Percentiles rank a stretch among this genome's conserved stretches.
These are phyloP conservation scores for Candida smagusa DNA, from an alignment of 1,139 yeast genomes.

Conservation along the genomic window DNA sequence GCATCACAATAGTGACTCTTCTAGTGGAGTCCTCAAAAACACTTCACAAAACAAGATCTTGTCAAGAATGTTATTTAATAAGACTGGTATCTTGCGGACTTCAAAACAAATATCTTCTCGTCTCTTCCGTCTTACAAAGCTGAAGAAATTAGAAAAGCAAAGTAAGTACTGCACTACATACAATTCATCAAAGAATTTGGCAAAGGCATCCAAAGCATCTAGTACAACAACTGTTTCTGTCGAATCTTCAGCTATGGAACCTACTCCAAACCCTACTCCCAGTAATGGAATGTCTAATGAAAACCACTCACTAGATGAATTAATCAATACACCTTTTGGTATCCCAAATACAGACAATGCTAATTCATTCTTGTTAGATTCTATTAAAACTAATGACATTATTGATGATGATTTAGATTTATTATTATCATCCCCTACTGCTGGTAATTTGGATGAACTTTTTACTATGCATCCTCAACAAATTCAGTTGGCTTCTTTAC, in stretches of 20 bases:
- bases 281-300: slow-evolving; percentile 4
- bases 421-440: slow-evolving; percentile 14
- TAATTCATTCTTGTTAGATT: slow-evolving; percentile 10
- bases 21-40: slow-evolving; percentile 23
- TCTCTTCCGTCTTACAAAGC: slow-evolving; percentile 17
- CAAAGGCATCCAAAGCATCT: not conserved
- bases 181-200: slow-evolving; percentile 1
- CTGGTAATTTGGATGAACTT: slow-evolving; percentile 2
- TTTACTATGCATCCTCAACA: slow-evolving; percentile 3
- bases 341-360: slow-evolving; percentile 5
- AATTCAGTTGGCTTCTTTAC: slow-evolving; percentile 3
- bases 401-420: slow-evolving; percentile 16
- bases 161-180: slow-evolving; percentile 11
- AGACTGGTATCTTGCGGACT: slow-evolving; percentile 35
- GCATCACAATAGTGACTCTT: slow-evolving; percentile 16
- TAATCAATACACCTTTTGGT: slow-evolving; percentile 15
- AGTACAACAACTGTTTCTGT: not conserved
- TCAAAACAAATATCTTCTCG: slow-evolving; percentile 41
- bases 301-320: slow-evolving; percentile 9
- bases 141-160: slow-evolving; percentile 15
- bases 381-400: slow-evolving; percentile 14
- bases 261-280: slow-evolving; percentile 7
- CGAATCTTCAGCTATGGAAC: not conserved
- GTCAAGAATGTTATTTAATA: slow-evolving; percentile 39
- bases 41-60: slow-evolving; percentile 41